phyloP scores from a whole-genome alignment of 805 yeast species.

The Candida verbasci region DNA sequence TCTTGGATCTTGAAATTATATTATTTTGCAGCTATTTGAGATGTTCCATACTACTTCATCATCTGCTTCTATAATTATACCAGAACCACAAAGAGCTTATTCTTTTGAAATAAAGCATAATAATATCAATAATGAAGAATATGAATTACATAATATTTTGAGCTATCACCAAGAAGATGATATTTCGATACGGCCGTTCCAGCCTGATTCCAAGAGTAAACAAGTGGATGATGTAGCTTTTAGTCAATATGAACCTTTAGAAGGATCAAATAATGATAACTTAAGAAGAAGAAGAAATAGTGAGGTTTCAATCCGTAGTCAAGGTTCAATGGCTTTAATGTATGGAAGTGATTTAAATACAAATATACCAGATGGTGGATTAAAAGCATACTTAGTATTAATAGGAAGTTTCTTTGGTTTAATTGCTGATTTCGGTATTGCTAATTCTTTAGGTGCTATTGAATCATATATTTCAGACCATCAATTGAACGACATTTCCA shows the following conservation, averaged over 20 bases:
- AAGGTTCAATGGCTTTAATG: constrained; percentile 12
- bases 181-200: neutral
- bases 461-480: constrained; percentile 21
- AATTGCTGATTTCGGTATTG: constrained; percentile 24
- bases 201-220: neutral
- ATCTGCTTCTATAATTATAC: neutral
- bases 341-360: constrained; percentile 18
- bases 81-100: neutral
- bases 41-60: neutral
- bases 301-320: neutral
- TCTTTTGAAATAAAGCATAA: neutral
- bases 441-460: constrained; percentile 25
- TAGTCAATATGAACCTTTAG: constrained; percentile 4
- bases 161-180: neutral
- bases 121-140: neutral
- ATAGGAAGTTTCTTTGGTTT: constrained; percentile 25
- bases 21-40: too few relatives aligned
- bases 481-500: constrained; percentile 15
- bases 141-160: neutral
- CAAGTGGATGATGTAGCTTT: neutral
- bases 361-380: constrained; percentile 28
- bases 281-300: neutral
- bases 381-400: constrained; percentile 19
- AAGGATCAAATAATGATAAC: neutral
- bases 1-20: too few relatives aligned